Conservation (phyloP, 495 filamentous ascomycete species). For the Penicillium herquei region DNA sequence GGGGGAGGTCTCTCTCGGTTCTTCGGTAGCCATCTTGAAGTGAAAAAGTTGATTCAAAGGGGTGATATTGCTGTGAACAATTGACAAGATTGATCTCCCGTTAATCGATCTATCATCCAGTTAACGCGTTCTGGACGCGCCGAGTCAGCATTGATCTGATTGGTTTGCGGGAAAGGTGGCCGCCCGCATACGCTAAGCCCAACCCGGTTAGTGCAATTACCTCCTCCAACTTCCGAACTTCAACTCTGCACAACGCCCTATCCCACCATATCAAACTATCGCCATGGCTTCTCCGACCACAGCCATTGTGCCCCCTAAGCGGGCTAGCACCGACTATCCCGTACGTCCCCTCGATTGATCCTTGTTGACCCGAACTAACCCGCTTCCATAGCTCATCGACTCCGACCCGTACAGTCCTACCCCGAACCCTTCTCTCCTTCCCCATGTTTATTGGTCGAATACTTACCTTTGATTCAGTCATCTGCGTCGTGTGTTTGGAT, state of each 20-base stretch:
- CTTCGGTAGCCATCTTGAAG: constrained; percentile 6
- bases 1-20: not conserved
- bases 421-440: constrained; percentile 5
- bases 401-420: constrained; percentile 80
- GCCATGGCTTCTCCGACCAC: constrained; percentile 60
- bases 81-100: not conserved
- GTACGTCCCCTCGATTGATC: constrained; percentile 46
- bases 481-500: constrained; percentile 80
- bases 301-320: constrained; percentile 72
- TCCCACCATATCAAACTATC: constrained; percentile 15
- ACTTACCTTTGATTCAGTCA: constrained; percentile 59
- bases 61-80: too few relatives aligned
- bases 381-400: constrained; percentile 77
- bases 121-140: constrained; percentile 19
- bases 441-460: constrained; percentile 12
- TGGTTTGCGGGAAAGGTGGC: constrained; percentile 8
- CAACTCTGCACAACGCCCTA: constrained; percentile 21
- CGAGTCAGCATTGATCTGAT: constrained; percentile 11
- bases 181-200: constrained; percentile 22
- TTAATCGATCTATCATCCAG: constrained; percentile 5
- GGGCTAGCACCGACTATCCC: constrained; percentile 72
- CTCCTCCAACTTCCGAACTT: constrained; percentile 31
- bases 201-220: constrained; percentile 19
- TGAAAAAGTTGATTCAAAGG: not conserved
- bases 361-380: constrained; percentile 23